These are phyloP conservation scores for Neopestalotiopsis rosae DNA, from an alignment of 2,329 filamentous ascomycete species.

Conservation along the genomic window DNA sequence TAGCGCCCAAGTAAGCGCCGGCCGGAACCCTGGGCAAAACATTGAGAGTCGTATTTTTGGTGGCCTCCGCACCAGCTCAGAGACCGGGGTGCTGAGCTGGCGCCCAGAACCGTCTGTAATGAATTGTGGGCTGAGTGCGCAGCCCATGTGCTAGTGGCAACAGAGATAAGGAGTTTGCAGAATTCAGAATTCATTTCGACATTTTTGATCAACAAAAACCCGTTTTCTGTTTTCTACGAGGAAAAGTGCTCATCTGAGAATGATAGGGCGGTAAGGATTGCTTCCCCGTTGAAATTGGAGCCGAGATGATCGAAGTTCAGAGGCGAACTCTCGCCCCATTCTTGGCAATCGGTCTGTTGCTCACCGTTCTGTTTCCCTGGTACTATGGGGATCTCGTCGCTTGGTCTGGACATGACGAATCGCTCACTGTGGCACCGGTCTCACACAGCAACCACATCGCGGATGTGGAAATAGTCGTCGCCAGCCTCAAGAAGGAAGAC, in stretches of 20 bases:
- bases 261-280: too few species aligned
- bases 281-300: neutral
- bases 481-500: constrained; percentile 36
- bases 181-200: neutral
- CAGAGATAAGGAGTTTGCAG: neutral
- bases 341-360: neutral
- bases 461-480: constrained; percentile 38
- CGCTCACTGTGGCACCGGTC: neutral
- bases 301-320: neutral
- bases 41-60: neutral
- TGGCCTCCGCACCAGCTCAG: neutral
- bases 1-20: neutral
- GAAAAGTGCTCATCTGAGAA: too few species aligned
- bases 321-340: neutral
- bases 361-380: neutral
- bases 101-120: neutral
- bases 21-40: neutral
- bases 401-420: neutral
- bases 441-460: neutral
- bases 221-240: too few species aligned
- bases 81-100: neutral
- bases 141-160: neutral
- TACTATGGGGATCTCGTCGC: neutral
- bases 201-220: too few species aligned
- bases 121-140: too few species aligned